Evolutionary conservation across 2,329 filamentous ascomycete species (phyloP), one percentile per base, ranked within the genome.

Genomic region (Ilyonectria robusta): DNA sequence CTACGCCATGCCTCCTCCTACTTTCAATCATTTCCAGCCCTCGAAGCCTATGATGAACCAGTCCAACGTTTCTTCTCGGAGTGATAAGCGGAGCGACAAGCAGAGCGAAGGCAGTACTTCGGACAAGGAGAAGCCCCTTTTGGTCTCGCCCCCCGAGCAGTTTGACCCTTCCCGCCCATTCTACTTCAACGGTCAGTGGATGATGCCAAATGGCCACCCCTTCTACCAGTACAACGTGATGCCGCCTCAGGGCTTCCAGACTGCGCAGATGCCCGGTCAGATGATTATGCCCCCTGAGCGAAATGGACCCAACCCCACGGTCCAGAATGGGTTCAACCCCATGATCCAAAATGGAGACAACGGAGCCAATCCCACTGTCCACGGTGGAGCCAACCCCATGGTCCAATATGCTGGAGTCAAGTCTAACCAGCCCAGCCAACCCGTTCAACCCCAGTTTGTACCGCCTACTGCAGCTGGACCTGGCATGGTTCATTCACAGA

Each of bases 131-230:
- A 78, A 75, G 51, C 72, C 77, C 17, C 72, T 78, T 37, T 78
- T 75, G 46, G 73, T 83, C 44, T 80, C 83, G 2, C 79, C 82
- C 11, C 80, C 82, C 0, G 84, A 84, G 19, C 82, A 84, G 58
- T 83, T 85, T 61, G 86, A 88, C 58, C 80, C 78, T 29, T 81
- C 72, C 35, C 82, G 82, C 40, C 83, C 85, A 1, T 85, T 84
- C 70, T 78, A 81, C 64, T 79, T 78, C 72, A 84, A 86, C 57
- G 83, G 84, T 1, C 83, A 85, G 59, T 80, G 83, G 78, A 73
- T 84, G 69, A 80, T 84, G 66, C 81, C 77, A 5, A 68, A 74
- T 31, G 70, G 71, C 15, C 59, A 71, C 17, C 66, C 70, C 8
- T 70, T 73, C 54, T 75, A 75, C 23, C 73, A 76, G 4, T 75